Base-by-base conservation (phyloP, 2,329 filamentous ascomycete species). In the Cordyceps javanica region DNA sequence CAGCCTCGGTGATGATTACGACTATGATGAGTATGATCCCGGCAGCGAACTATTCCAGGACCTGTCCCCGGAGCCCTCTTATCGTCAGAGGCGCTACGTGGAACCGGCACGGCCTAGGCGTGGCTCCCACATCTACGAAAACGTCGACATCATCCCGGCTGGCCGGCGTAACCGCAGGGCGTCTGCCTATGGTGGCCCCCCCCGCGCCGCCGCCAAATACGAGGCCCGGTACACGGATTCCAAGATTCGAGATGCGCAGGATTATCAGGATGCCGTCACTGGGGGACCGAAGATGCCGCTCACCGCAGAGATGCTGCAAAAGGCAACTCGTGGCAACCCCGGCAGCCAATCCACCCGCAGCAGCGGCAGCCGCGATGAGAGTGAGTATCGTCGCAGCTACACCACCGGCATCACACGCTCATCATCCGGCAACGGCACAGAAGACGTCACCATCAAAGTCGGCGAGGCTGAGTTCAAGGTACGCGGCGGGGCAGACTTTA, bases 371-470 rank as follows among this genome's bases (percentile, higher is more conserved):
- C 82, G 76, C 44, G 84, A 86, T 63, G 83, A 86, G 58, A 86
- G 83, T 69, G 83, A 86, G 57, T 85, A 80, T 68, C 78, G 77
- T 62, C 80, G 81, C 61, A 86, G 82, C 55, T 81, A 81, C 28
- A 83, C 83, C 0, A 86, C 83, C 13, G 77, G 81, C 41, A 82
- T 83, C 10, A 87, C 83, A 4, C 74, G 80, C 34, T 82, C 79
- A 8, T 73, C 70, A 5, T 70, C 69, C 3, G 62, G 62, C 16
- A 79, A 75, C 58, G 76, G 78, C 53, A 78, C 82, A 56, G 82
- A 86, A 38, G 82, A 85, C 60, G 74, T 85, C 58, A 86, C 82
- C 16, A 85, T 87, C 67, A 82, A 82, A 62, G 75, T 87, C 48
- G 79, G 76, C 25, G 81, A 81, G 13, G 74, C 74, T 32, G 78